These are phyloP conservation scores for Scenedesmus sp. DNA, from an alignment of 163 green algal genomes.

Conservation along the genomic window DNA sequence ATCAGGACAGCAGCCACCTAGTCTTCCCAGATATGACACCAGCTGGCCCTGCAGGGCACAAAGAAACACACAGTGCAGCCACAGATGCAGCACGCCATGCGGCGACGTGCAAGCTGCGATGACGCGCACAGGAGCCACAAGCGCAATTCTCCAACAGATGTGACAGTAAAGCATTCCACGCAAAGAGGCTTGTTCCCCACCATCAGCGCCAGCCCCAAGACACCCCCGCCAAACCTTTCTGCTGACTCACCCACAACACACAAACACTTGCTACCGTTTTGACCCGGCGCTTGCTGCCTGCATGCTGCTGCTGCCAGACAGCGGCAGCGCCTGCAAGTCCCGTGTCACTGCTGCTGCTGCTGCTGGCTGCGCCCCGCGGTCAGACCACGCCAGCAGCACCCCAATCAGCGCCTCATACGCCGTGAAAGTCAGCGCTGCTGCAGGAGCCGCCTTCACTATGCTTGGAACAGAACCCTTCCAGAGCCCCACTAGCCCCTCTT, in stretches of 20 bases:
- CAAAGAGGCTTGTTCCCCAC: too few relatives aligned
- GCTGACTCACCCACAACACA: not conserved
- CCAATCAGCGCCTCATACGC: conserved; percentile 88
- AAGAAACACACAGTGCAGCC: too few relatives aligned
- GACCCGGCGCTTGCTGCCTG: not conserved
- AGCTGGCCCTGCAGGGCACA: too few relatives aligned
- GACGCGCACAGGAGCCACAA: too few relatives aligned
- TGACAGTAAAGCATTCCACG: too few relatives aligned
- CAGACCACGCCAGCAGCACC: conserved; percentile 49
- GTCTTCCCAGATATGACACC: too few relatives aligned
- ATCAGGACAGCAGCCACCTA: too few relatives aligned
- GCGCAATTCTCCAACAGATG: too few relatives aligned
- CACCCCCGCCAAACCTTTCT: not conserved
- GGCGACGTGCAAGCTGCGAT: too few relatives aligned
- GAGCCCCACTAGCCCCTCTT: conserved; percentile 69
- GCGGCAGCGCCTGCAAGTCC: too few relatives aligned
- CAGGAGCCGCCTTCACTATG: conserved; percentile 84
- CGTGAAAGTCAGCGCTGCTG: conserved; percentile 93
- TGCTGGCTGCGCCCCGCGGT: conserved; percentile 5
- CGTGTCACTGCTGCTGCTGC: not conserved
- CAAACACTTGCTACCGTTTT: not conserved
- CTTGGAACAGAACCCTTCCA: conserved; percentile 75
- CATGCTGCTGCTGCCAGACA: not conserved
- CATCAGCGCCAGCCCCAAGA: too few relatives aligned
- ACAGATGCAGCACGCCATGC: too few relatives aligned